A percentile compares a stretch with the other conserved stretches of the same genome.
These are phyloP conservation scores for Rhynchospora breviuscula DNA, from an alignment of 176 grass and related monocot genomes.

Conservation along the genomic window DNA sequence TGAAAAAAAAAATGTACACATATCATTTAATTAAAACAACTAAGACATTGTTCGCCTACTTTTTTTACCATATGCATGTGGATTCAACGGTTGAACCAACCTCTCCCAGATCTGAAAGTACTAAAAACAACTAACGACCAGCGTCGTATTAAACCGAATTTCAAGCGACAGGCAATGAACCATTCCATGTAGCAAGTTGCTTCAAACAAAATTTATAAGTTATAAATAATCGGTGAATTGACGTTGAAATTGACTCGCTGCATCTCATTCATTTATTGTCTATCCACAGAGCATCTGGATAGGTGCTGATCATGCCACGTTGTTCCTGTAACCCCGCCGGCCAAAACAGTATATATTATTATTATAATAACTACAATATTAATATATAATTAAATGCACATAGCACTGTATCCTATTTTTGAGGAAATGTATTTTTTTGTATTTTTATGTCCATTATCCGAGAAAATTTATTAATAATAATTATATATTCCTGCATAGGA, in stretches of 20 bases:
- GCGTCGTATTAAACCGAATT: neutral
- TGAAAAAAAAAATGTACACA: too few relatives aligned
- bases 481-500: neutral
- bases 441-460: neutral
- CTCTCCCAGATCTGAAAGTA: neutral
- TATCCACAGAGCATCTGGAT: neutral
- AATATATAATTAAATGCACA: too few relatives aligned
- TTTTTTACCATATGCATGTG: neutral
- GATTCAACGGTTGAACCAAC: constrained; percentile 2
- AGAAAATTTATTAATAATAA: neutral
- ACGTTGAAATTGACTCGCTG: neutral
- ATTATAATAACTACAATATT: neutral
- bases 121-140: constrained; percentile 3
- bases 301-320: neutral
- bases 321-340: neutral
- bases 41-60: neutral
- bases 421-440: neutral
- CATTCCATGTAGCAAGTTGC: neutral
- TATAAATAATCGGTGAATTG: too few relatives aligned
- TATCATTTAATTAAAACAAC: neutral
- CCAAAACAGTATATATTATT: neutral
- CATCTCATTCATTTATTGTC: neutral
- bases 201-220: too few relatives aligned
- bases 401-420: neutral
- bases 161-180: neutral